Conservation (phyloP, 139 green algal species). For the Marvania coccoides region DNA sequence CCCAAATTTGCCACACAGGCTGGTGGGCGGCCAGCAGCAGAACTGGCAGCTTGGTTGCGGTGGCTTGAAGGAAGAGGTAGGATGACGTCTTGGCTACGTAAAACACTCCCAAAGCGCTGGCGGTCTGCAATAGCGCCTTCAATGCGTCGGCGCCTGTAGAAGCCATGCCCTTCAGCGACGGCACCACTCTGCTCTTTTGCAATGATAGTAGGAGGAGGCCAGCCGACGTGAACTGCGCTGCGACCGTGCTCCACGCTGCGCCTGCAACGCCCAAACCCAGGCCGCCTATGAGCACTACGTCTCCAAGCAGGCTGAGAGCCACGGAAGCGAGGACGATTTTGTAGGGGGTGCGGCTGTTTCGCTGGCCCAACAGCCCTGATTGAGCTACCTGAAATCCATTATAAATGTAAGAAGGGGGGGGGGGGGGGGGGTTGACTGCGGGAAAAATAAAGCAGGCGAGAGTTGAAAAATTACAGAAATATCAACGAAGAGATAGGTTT, state of each 20-base stretch:
- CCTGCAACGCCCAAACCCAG: constrained; percentile 47
- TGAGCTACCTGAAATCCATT: constrained; percentile 6
- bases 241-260: constrained; percentile 52
- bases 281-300: constrained; percentile 48
- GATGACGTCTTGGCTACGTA: constrained; percentile 60
- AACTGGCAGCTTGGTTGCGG: constrained; percentile 39
- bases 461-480: too few relatives aligned
- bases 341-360: constrained; percentile 45
- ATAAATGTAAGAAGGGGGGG: too few relatives aligned
- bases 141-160: constrained; percentile 2
- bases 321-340: constrained; percentile 36
- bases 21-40: constrained; percentile 63
- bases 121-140: constrained; percentile 14
- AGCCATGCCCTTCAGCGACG: constrained; percentile 2
- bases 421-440: too few relatives aligned
- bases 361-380: constrained; percentile 30
- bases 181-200: background rate
- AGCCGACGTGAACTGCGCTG: constrained; percentile 37
- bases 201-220: constrained; percentile 14
- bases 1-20: constrained; percentile 37
- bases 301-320: constrained; percentile 42
- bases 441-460: too few relatives aligned
- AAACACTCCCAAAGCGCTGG: constrained; percentile 49
- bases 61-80: constrained; percentile 54
- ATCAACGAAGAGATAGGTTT: too few relatives aligned